Conservation (phyloP, 164 flowering plant species). For the Annona squamosa region DNA sequence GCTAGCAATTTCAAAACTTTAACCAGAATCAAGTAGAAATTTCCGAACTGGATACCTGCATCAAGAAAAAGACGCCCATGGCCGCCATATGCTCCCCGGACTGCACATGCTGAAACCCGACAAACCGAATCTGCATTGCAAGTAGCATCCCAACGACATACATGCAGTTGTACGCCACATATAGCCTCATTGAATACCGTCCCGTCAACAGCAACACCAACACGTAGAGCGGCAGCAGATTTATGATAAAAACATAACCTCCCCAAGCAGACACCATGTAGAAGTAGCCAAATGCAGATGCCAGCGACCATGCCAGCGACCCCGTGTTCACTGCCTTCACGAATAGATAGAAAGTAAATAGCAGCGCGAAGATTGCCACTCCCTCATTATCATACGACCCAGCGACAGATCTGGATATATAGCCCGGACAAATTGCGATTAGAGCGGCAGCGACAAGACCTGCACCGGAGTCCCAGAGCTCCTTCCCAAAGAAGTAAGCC, state of each 20-base stretch:
- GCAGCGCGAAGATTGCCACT: constrained; percentile 84
- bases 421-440: constrained; percentile 95
- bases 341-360: constrained; percentile 78
- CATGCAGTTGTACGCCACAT: constrained; percentile 86
- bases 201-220: constrained; percentile 84
- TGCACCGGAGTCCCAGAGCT: constrained; percentile 89
- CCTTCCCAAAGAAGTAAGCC: constrained; percentile 93
- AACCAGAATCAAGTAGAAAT: too few relatives aligned
- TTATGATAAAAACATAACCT: constrained; percentile 93
- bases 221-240: constrained; percentile 85
- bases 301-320: constrained; percentile 85
- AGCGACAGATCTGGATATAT: constrained; percentile 89
- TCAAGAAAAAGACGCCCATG: constrained; percentile 94
- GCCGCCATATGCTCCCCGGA: constrained; percentile 99
- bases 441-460: constrained; percentile 90
- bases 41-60: constrained; percentile 45
- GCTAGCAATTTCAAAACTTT: too few relatives aligned
- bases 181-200: constrained; percentile 87
- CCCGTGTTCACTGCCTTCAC: constrained; percentile 97
- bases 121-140: constrained; percentile 98
- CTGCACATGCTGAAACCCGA: constrained; percentile 98
- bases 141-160: constrained; percentile 90
- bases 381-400: constrained; percentile 97
- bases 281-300: constrained; percentile 87
- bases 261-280: constrained; percentile 99